A percentile compares a stretch with the other conserved stretches of the same genome.
These are phyloP conservation scores for Croton laevigatus DNA, from an alignment of 441 rosid species.

Conservation along the genomic window DNA sequence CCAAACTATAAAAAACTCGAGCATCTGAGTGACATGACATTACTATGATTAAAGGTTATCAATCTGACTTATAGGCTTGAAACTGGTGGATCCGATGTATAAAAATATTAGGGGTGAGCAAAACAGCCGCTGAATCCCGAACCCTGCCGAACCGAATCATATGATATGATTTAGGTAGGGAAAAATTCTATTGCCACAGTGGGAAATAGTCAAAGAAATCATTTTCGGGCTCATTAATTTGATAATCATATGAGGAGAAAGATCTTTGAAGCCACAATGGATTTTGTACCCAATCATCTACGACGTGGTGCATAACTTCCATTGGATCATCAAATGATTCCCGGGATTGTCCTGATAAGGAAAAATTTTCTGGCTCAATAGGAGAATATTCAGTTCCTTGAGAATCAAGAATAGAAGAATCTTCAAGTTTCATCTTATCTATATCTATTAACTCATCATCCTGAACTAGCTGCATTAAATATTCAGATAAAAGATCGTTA, in stretches of 20 bases:
- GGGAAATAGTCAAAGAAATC: background rate
- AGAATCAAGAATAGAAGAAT: background rate
- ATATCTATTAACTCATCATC: background rate
- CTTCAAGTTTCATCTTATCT: constrained; percentile 3
- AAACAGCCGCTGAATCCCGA: too few species aligned
- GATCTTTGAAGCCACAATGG: background rate
- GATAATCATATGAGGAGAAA: background rate
- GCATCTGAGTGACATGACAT: too few species aligned
- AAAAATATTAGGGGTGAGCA: too few species aligned
- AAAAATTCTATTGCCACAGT: background rate
- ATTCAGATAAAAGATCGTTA: background rate
- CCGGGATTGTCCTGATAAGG: background rate
- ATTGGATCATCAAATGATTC: background rate
- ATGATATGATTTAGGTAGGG: too few species aligned
- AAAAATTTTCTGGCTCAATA: background rate
- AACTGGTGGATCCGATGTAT: too few species aligned
- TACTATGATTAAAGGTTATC: too few species aligned
- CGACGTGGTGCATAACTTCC: background rate
- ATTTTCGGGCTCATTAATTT: background rate
- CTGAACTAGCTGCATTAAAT: background rate
- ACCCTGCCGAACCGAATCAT: too few species aligned
- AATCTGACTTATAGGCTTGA: too few species aligned
- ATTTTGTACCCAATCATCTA: background rate
- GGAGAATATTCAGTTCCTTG: constrained; percentile 1
- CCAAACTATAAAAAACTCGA: too few species aligned